phyloP scores from a whole-genome alignment of 148 eudicot genomes.

The Selenicereus undatus region DNA sequence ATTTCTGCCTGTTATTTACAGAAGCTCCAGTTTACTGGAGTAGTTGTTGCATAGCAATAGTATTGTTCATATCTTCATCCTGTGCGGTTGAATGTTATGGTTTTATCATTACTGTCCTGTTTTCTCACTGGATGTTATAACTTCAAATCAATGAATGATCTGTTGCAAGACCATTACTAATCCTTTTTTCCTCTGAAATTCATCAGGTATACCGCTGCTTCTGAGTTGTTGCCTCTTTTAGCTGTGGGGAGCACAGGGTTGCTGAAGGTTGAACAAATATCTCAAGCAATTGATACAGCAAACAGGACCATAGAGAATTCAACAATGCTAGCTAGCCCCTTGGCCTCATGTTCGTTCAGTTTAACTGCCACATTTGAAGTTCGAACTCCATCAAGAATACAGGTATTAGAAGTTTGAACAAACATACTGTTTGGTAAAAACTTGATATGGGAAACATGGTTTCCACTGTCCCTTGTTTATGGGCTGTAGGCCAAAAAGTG shows the following conservation, averaged over 20 bases:
- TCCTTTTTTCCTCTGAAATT: slow-evolving; percentile 11
- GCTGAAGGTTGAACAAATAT: slow-evolving; percentile 69
- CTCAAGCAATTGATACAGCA: slow-evolving; percentile 58
- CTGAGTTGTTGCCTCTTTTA: slow-evolving; percentile 89
- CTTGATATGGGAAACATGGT: background rate
- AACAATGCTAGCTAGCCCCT: slow-evolving; percentile 59
- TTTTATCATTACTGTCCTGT: background rate
- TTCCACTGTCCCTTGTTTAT: background rate
- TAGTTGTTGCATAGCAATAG: background rate
- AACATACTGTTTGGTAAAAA: background rate
- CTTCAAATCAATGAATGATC: background rate
- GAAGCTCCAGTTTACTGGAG: background rate
- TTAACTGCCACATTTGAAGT: slow-evolving; percentile 85
- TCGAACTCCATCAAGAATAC: slow-evolving; percentile 79
- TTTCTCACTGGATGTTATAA: background rate
- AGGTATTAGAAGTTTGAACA: slow-evolving; percentile 41
- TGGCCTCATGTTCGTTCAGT: slow-evolving; percentile 73
- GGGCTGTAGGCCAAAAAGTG: too few species aligned
- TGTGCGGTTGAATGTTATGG: too few species aligned
- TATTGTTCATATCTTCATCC: background rate
- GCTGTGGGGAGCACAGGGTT: slow-evolving; percentile 61
- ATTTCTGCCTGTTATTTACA: background rate
- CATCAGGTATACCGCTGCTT: slow-evolving; percentile 87
- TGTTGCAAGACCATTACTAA: background rate
- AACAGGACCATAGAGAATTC: slow-evolving; percentile 65